phyloP scores from a whole-genome alignment of 768 basidiomycete species.

The Russula olivacea region DNA sequence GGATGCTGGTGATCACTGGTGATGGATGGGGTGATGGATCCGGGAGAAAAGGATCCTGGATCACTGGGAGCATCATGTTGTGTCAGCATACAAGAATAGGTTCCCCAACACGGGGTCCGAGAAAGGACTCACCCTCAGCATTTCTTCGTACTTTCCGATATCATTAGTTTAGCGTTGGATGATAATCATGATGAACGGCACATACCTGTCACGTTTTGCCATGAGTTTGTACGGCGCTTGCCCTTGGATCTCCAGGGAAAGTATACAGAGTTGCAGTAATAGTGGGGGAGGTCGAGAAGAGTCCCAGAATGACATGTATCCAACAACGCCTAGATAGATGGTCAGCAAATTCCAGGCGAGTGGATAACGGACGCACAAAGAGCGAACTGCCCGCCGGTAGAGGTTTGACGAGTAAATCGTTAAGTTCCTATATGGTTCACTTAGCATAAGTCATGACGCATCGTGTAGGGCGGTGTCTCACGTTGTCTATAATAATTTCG shows the following conservation, averaged over 20 bases:
- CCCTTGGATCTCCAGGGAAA: conserved; percentile 25
- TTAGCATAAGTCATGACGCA: background rate
- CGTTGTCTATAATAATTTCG: conserved; percentile 26
- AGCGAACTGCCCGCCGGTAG: conserved; percentile 24
- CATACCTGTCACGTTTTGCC: conserved; percentile 23
- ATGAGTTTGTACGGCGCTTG: conserved; percentile 22
- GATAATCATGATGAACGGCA: background rate
- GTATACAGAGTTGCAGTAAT: conserved; percentile 26
- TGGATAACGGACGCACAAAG: conserved; percentile 14
- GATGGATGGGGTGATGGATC: background rate
- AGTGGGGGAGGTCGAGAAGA: conserved; percentile 26
- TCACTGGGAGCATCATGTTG: background rate
- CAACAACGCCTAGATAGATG: conserved; percentile 21
- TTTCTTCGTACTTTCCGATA: conserved; percentile 7
- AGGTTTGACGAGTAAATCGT: conserved; percentile 22
- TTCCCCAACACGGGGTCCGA: background rate
- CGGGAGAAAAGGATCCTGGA: background rate
- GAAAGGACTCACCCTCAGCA: conserved; percentile 8
- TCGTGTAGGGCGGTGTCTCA: background rate
- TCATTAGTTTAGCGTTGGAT: background rate
- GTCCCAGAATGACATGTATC: conserved; percentile 28
- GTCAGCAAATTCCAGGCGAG: background rate
- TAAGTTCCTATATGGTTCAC: conserved; percentile 23
- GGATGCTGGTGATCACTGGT: background rate
- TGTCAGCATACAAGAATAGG: background rate